Base-by-base conservation (phyloP, 1,284 basidiomycete genomes). In the Cryptococcus maquisensis region DNA sequence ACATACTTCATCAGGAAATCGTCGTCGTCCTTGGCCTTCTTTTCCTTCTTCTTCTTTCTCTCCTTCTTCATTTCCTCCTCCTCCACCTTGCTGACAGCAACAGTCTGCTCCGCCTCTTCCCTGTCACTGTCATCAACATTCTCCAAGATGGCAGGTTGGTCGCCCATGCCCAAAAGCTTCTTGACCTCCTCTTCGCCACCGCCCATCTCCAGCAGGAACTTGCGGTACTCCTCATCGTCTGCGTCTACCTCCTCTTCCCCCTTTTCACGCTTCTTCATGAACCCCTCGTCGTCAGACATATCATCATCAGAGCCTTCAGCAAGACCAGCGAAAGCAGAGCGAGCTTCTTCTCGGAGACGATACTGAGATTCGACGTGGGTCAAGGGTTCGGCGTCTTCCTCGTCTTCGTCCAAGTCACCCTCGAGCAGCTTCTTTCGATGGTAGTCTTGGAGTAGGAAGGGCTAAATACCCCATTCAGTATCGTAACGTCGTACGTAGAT, bases 1-100 rank as follows among this genome's bases (percentile, higher is more conserved):
- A 80, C 85, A 66, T 67, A 96, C 91, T 90, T 87, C 79, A 94
- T 83, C 50, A 98, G 78, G 70, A 98, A 98, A 58, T 93, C 73
- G 50, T 77, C 76, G 61, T 77, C 74, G 15, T 62, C 61, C 59
- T 75, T 70, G 9, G 62, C 64, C 43, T 72, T 72, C 56, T 62
- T 63, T 9, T 50, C 61, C 40, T 63, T 35, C 51, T 55, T 77
- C 60, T 69, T 67, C 36, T 67, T 66, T 47, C 56, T 61, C 20
- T 55, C 55, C 45, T 59, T 60, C 45, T 54, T 56, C 50, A 56
- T 20, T 37, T 55, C 53, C 47, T 55, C 86, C 58, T 88, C 86
- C 67, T 90, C 87, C 9, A 78, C 57, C 50, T 61, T 76, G 57
- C 66, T 65, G 40, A 55, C 26, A 8, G 43, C 67, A 62, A 45